Evolutionary conservation across 2,329 filamentous ascomycete genomes (phyloP), one percentile per base, ranked within the genome.

Genomic region (Colletotrichum ledebouriae): DNA sequence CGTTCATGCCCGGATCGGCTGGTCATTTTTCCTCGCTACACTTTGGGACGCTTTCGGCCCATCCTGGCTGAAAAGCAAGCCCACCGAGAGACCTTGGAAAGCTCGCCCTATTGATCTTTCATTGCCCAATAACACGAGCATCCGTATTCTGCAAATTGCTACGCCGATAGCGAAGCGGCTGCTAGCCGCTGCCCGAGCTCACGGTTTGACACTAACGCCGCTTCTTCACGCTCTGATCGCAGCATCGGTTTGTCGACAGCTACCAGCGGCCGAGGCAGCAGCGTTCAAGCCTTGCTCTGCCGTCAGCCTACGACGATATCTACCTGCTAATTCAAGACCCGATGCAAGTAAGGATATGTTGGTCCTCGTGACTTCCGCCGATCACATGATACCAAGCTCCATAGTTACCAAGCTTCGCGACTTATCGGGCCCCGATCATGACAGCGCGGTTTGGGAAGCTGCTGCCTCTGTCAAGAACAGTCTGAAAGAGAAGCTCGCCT

Each of bases 221-320:
- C 77, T 88, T 7, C 58, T 88, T 1, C 82, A 87, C 39, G 81
- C 78, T 2, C 76, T 88, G 0, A 72, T 81, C 4, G 75, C 84
- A 5, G 74, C 76, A 7, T 82, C 83, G 2, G 73, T 86, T 5
- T 73, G 81, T 4, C 73, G 70, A 0, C 79, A 75, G 3, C 71
- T 86, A 3, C 77, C 81, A 0, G 71, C 75, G 6, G 60, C 71
- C 0, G 71, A 75, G 4, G 79, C 78, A 0, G 66, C 73, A 0
- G 74, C 75, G 1, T 83, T 87, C 66, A 64, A 71, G 12, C 75
- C 76, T 33, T 72, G 70, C 20, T 86, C 83, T 0, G 81, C 84
- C 60, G 82, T 86, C 59, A 80, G 79, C 33, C 77, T 86, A 13
- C 79, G 84, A 0, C 79, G 78, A 0, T 82, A 80, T 55, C 73